Evolutionary conservation across 495 filamentous ascomycete species (phyloP), one percentile per base, ranked within the genome.

Genomic region (Pyrenula aspistea): DNA sequence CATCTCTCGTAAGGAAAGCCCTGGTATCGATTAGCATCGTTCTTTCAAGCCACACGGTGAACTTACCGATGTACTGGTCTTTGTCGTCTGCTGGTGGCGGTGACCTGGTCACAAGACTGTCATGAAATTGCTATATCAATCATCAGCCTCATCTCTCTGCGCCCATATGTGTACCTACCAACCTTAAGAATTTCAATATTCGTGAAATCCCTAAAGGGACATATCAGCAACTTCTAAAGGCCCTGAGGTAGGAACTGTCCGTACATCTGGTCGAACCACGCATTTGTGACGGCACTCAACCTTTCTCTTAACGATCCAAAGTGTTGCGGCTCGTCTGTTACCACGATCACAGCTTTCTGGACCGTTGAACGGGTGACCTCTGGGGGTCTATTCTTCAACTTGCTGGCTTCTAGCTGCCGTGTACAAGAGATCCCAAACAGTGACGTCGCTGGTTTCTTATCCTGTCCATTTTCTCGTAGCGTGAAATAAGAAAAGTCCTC

Each of bases 401-500:
- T 75, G 22, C 79, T 83, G 11, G 91, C 79, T 62, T 95, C 88
- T 58, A 98, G 77, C 71, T 97, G 93, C 54, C 92, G 79, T 15
- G 90, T 95, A 67, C 93, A 98, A 11, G 91, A 87, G 62, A 98
- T 97, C 58, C 93, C 93, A 69, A 98, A 97, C 22, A 97, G 82
- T 24, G 89, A 95, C 0, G 88, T 91, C 2, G 85, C 80, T n/a
- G 84, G 77, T 10, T 65, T 63, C 2, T 68, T 69, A 42, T 71
- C 66, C 25, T 78, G 82, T 42, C 78, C 83, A 53, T 83, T 83
- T 50, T 83, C 83, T 51, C 87, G 79, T 47, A 98, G 85, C 12
- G 94, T 97, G 71, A 98, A 98, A 73, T 97, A 98, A 55, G 90
- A 96, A 76, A 96, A 97, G 68, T 97, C 93, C 68, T 98, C 93